phyloP scores from a whole-genome alignment of 1,284 basidiomycete genomes.

The Pseudomicrostroma phylloplanum region DNA sequence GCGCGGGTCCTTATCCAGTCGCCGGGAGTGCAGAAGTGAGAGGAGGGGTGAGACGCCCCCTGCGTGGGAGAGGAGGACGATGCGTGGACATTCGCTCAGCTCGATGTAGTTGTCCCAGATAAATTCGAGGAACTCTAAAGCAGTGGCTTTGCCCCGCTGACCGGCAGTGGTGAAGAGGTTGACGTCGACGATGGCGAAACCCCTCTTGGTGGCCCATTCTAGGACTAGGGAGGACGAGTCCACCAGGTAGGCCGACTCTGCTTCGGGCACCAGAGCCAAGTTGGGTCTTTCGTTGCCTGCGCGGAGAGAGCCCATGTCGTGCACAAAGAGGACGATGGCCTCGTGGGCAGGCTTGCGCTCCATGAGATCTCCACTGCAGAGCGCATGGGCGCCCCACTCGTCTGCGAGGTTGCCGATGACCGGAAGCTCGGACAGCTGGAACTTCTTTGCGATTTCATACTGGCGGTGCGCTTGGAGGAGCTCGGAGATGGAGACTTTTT shows the following conservation, averaged over 20 bases:
- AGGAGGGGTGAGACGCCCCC: conserved; percentile 70
- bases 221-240: conserved; percentile 76
- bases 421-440: conserved; percentile 73
- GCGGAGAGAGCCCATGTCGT: conserved; percentile 38
- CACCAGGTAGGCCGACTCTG: conserved; percentile 51
- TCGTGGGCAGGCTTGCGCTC: conserved; percentile 11
- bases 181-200: conserved; percentile 75
- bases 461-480: conserved; percentile 77
- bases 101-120: conserved; percentile 93
- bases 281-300: conserved; percentile 12
- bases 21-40: conserved; percentile 66
- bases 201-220: conserved; percentile 64
- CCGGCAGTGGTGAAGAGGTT: conserved; percentile 71
- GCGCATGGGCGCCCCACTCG: conserved; percentile 69
- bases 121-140: conserved; percentile 64
- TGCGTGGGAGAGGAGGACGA: conserved; percentile 81
- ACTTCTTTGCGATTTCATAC: conserved; percentile 65
- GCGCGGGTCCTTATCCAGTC: conserved; percentile 37
- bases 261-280: conserved; percentile 9
- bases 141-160: conserved; percentile 9
- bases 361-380: conserved; percentile 67
- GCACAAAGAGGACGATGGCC: conserved; percentile 36
- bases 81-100: conserved; percentile 56
- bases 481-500: conserved; percentile 54
- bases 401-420: conserved; percentile 63